Base-by-base conservation (phyloP, 345 rosid genomes). In the Leavenworthia alabamica region DNA sequence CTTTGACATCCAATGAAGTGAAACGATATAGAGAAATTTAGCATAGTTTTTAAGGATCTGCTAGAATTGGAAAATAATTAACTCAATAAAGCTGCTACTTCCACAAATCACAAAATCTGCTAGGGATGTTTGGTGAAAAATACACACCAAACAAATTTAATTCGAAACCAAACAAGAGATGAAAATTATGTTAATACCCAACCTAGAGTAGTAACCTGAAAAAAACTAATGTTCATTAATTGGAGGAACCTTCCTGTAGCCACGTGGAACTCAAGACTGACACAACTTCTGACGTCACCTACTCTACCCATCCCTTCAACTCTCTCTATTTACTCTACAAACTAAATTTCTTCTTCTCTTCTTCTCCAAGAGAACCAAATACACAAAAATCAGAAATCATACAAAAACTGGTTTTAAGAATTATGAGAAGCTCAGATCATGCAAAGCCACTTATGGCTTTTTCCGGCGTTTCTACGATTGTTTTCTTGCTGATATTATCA, bases 201-300 rank as follows among this genome's bases (percentile, higher is more conserved):
- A 53, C 28, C n/a, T n/a, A n/a, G n/a, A n/a, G 4, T n/a, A 37
- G 7, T 22, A 55, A 15, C 1, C 22, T 20, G 32, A 4, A 20
- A 20, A 20, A 20, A 29, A 19, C 26, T 3, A 5, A 64, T 15
- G 11, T 66, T 42, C n/a, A 0, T 6, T 20, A 23, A 44, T 45
- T 17, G 4, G 33, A 61, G 36, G 59, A 56, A 56, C 11, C 29
- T 45, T 57, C 55, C 0, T 50, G 0, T 0, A 1, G 67, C 74
- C 68, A 69, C 77, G 76, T 75, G 78, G 74, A 73, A 44, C 16
- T 17, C n/a, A 58, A 22, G 51, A 23, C 54, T 75, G 76, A 76
- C 70, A 20, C 67, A 31, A 7, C 0, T 5, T 46, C 49, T 68
- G 72, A 66, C 77, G 58, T 73, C 70, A 62, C 44, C 44, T 44